Percentiles rank a stretch among this genome's conserved stretches.
phyloP scores from a whole-genome alignment of 2,329 filamentous ascomycete genomes.

The Coniochaeta sp. region DNA sequence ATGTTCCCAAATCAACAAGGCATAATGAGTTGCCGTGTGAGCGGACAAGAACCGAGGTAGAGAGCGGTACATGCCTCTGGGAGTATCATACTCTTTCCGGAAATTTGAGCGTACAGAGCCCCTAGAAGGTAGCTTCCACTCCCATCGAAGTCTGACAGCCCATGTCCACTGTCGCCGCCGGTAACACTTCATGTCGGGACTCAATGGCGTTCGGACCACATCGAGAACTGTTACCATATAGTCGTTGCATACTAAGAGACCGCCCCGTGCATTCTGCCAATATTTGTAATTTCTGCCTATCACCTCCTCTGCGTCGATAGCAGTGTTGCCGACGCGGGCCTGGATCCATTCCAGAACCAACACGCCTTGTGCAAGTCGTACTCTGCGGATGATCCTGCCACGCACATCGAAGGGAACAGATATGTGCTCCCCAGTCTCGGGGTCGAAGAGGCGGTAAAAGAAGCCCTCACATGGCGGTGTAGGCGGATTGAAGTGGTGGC shows the following conservation, averaged over 20 bases:
- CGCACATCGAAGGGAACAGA: constrained; percentile 42
- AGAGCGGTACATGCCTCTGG: no score
- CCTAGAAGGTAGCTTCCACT: constrained; percentile 45
- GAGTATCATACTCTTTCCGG: background rate
- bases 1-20: constrained; percentile 34
- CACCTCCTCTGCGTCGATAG: background rate
- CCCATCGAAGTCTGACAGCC: constrained; percentile 43
- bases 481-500: no score
- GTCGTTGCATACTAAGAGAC: constrained; percentile 38
- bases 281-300: constrained; percentile 40
- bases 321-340: constrained; percentile 11
- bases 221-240: constrained; percentile 56
- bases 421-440: constrained; percentile 33
- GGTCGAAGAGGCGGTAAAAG: constrained; percentile 32
- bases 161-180: constrained; percentile 20
- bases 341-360: constrained; percentile 61
- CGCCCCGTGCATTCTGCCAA: constrained; percentile 32
- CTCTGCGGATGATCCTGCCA: constrained; percentile 43
- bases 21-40: constrained; percentile 53
- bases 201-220: constrained; percentile 20
- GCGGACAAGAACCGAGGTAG: constrained; percentile 52
- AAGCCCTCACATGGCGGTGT: no score
- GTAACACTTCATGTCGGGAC: background rate
- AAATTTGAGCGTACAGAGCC: background rate
- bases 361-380: constrained; percentile 44